Conservation (phyloP, 208 protist genomes). For the Angomonas deanei region DNA sequence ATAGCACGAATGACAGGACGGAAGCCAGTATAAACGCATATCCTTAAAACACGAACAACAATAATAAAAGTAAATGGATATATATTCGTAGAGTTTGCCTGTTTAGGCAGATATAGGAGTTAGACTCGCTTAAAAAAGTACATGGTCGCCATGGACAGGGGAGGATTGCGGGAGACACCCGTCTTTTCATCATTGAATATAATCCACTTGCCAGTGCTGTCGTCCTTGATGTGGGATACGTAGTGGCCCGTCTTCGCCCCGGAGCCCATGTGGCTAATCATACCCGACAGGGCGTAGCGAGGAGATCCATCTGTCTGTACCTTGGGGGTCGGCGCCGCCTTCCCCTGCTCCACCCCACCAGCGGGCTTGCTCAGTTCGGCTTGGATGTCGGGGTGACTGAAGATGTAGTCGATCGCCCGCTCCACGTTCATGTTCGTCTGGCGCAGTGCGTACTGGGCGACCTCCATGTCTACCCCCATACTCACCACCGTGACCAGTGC, state of each 20-base stretch:
- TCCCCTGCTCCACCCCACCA: conserved; percentile 11
- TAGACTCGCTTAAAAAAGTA: conserved; percentile 87
- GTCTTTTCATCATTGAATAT: conserved; percentile 96
- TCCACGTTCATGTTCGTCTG: conserved; percentile 91
- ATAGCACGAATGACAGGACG: too few species aligned
- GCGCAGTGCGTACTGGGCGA: conserved; percentile 73
- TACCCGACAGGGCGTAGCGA: conserved; percentile 69
- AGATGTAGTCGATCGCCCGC: conserved; percentile 95
- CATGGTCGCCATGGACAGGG: conserved; percentile 86
- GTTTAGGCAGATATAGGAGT: background rate
- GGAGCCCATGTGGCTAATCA: conserved; percentile 92
- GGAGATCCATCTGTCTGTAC: conserved; percentile 40
- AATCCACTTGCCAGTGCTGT: conserved; percentile 74
- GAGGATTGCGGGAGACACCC: conserved; percentile 78
- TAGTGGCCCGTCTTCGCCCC: conserved; percentile 88
- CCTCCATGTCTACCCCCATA: conserved; percentile 82
- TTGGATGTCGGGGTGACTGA: conserved; percentile 89
- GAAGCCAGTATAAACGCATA: too few species aligned
- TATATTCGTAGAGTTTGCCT: background rate
- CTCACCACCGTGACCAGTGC: conserved; percentile 71
- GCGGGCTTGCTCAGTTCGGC: too few species aligned
- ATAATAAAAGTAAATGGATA: conserved; percentile 7
- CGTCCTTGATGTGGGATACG: conserved; percentile 86
- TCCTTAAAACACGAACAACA: too few species aligned
- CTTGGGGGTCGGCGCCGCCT: background rate